Evolutionary conservation across 208 protist species (phyloP).

Genomic region (Herpetomonas tarakana): DNA sequence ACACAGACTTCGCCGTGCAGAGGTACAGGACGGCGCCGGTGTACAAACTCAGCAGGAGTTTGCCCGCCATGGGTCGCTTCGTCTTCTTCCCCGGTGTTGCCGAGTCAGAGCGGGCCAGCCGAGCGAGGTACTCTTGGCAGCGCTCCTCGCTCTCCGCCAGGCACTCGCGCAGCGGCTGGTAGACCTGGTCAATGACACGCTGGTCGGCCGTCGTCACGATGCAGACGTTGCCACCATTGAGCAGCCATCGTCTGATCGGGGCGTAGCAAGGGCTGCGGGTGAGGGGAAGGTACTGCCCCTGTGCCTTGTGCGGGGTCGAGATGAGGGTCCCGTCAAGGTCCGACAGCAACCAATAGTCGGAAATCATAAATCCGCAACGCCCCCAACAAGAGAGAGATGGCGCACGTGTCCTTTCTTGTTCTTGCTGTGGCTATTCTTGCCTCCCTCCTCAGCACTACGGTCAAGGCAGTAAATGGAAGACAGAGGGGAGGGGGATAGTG

Average conservation of each 20-base stretch:
- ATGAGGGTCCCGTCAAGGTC: conserved; percentile 86
- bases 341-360: conserved; percentile 65
- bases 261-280: conserved; percentile 55
- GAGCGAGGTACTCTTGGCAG: background rate
- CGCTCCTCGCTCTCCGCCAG: conserved; percentile 17
- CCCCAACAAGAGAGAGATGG: too few relatives aligned
- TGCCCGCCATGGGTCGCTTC: conserved; percentile 22
- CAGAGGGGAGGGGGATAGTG: background rate
- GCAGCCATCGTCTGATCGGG: conserved; percentile 56
- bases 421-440: too few relatives aligned
- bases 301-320: conserved; percentile 80
- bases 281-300: conserved; percentile 69
- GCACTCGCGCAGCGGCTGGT: conserved; percentile 42
- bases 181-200: conserved; percentile 72
- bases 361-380: conserved; percentile 60
- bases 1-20: conserved; percentile 45
- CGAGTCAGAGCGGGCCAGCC: background rate
- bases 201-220: conserved; percentile 78
- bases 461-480: background rate
- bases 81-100: background rate
- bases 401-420: too few relatives aligned
- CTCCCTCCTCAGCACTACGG: too few relatives aligned
- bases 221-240: conserved; percentile 71
- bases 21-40: conserved; percentile 78
- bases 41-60: conserved; percentile 78